These are phyloP conservation scores for Xylariaceae sp. DNA, from an alignment of 2,329 filamentous ascomycete species.

Conservation along the genomic window DNA sequence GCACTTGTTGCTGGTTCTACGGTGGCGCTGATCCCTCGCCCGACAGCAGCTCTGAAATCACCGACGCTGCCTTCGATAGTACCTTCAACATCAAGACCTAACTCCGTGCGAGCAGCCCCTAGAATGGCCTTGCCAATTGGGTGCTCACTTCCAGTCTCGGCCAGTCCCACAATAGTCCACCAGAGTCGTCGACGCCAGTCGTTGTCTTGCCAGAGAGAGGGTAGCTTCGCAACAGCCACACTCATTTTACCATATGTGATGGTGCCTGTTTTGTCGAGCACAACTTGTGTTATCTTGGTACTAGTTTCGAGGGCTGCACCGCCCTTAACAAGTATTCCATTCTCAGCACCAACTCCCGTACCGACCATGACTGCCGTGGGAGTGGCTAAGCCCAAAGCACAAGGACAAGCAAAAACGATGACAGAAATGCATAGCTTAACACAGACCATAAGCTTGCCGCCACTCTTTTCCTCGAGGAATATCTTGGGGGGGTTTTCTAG, in stretches of 20 bases:
- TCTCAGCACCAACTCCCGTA: slow-evolving; percentile 93
- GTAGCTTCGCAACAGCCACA: slow-evolving; percentile 74
- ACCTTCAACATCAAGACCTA: slow-evolving; percentile 73
- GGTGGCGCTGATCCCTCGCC: slow-evolving; percentile 80
- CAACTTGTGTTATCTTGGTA: slow-evolving; percentile 86
- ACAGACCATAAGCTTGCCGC: slow-evolving; percentile 95
- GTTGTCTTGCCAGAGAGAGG: slow-evolving; percentile 70
- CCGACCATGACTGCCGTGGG: slow-evolving; percentile 99
- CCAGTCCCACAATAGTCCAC: slow-evolving; percentile 96
- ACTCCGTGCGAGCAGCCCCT: slow-evolving; percentile 73
- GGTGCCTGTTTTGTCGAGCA: slow-evolving; percentile 96
- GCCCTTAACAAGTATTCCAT: slow-evolving; percentile 97
- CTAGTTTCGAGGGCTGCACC: slow-evolving; percentile 89
- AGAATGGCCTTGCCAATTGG: slow-evolving; percentile 92
- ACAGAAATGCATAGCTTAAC: slow-evolving; percentile 97
- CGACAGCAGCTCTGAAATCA: slow-evolving; percentile 83
- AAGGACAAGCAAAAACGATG: slow-evolving; percentile 97
- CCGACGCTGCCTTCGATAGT: slow-evolving; percentile 83
- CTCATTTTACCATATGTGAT: slow-evolving; percentile 96
- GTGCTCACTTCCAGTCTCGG: slow-evolving; percentile 94
- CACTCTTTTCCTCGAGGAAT: slow-evolving; percentile 79
- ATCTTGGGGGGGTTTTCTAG: slow-evolving; percentile 85
- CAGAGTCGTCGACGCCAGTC: slow-evolving; percentile 76
- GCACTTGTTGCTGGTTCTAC: slow-evolving; percentile 76
- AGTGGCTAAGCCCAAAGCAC: slow-evolving; percentile 92